Evolutionary conservation across 257 asterid genomes (phyloP).

Genomic region (Linderniella brevidens): DNA sequence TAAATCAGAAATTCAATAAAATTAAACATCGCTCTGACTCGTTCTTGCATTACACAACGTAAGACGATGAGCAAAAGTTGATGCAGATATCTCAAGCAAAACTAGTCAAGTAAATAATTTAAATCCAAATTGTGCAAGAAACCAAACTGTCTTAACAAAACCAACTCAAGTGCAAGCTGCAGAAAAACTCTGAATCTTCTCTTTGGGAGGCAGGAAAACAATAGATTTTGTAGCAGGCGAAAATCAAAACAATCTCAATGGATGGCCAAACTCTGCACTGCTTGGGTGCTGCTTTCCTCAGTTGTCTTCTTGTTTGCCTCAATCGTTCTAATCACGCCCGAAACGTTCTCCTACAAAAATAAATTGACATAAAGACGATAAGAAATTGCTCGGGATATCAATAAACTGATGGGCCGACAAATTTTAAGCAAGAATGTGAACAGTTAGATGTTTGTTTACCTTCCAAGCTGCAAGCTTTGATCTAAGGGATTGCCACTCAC

Average conservation of each 20-base stretch:
- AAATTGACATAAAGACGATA: background rate
- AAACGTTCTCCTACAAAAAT: constrained; percentile 27
- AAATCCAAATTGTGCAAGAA: too few relatives aligned
- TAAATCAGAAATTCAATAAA: too few relatives aligned
- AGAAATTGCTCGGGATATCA: background rate
- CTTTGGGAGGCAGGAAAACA: too few relatives aligned
- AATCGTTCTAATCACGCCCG: constrained; percentile 25
- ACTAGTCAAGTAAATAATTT: too few relatives aligned
- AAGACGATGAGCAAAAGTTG: too few relatives aligned
- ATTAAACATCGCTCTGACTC: too few relatives aligned
- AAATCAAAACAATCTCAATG: constrained; percentile 13
- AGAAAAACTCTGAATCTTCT: too few relatives aligned
- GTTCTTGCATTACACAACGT: too few relatives aligned
- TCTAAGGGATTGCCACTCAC: constrained; percentile 42
- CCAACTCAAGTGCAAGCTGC: too few relatives aligned
- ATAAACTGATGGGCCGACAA: background rate
- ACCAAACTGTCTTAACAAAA: too few relatives aligned
- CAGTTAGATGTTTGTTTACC: constrained; percentile 16
- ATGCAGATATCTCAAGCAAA: too few relatives aligned
- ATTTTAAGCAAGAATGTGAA: background rate
- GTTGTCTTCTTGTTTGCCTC: constrained; percentile 38
- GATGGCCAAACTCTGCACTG: constrained; percentile 26
- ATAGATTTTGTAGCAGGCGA: too few relatives aligned
- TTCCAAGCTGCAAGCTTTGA: constrained; percentile 43
- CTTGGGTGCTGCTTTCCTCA: constrained; percentile 34